phyloP scores from a whole-genome alignment of 2,329 filamentous ascomycete genomes.

The Verticillium dahliae region DNA sequence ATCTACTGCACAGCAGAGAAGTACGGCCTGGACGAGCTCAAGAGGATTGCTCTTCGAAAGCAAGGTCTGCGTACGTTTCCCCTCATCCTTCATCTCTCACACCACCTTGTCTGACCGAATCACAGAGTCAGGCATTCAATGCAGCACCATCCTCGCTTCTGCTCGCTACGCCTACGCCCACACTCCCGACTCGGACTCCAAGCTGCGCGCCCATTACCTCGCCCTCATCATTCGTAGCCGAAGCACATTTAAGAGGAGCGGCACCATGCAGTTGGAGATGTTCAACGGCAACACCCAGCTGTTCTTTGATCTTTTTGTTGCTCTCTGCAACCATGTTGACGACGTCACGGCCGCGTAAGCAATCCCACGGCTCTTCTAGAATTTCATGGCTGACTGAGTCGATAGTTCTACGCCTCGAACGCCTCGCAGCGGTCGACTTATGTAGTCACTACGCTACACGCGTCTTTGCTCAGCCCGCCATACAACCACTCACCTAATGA shows the following conservation, averaged over 20 bases:
- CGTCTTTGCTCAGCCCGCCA: neutral
- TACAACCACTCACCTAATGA: conserved; percentile 16
- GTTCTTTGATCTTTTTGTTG: conserved; percentile 92
- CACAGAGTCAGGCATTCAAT: conserved; percentile 69
- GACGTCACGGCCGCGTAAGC: conserved; percentile 55
- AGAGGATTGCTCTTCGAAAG: conserved; percentile 78
- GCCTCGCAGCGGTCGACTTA: conserved; percentile 32
- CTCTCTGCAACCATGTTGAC: conserved; percentile 84
- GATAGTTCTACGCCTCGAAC: conserved; percentile 26
- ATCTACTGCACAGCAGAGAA: conserved; percentile 85
- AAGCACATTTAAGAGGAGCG: conserved; percentile 84
- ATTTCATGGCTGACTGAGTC: conserved; percentile 8
- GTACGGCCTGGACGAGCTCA: conserved; percentile 77
- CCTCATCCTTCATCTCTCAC: neutral
- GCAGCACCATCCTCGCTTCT: conserved; percentile 76
- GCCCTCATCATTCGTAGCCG: conserved; percentile 86
- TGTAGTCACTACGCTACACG: conserved; percentile 10
- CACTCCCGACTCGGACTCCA: conserved; percentile 86
- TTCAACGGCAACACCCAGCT: conserved; percentile 72
- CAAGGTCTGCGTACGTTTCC: conserved; percentile 67
- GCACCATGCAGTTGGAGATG: conserved; percentile 96
- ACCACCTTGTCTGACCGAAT: conserved; percentile 3
- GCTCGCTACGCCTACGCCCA: conserved; percentile 87
- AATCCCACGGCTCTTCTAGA: neutral
- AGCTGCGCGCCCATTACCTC: conserved; percentile 83